Percentiles rank a stretch among this genome's conserved stretches.
phyloP scores from a whole-genome alignment of 2,329 filamentous ascomycete species.

The Chaetomiaceae sp. region DNA sequence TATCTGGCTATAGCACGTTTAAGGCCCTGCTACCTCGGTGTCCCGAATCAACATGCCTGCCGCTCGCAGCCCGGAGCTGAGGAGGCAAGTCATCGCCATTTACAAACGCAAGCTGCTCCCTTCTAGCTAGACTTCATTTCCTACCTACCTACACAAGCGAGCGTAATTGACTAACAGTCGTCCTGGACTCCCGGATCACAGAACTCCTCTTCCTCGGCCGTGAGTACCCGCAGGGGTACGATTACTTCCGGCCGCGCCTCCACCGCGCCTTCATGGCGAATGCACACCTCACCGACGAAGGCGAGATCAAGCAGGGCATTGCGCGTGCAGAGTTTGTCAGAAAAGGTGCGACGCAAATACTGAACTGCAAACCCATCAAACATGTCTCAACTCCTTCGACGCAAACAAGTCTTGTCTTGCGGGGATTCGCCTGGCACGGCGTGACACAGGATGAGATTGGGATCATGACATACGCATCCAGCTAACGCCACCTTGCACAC shows the following conservation, averaged over 20 bases:
- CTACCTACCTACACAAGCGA: not conserved
- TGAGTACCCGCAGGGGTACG: conserved; percentile 77
- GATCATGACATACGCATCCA: too few relatives aligned
- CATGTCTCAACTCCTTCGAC: too few relatives aligned
- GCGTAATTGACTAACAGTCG: not conserved
- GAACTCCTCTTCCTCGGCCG: conserved; percentile 79
- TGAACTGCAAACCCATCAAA: too few relatives aligned
- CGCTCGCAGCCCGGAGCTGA: conserved; percentile 50
- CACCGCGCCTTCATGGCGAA: conserved; percentile 82
- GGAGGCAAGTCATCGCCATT: conserved; percentile 72
- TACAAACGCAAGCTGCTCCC: conserved; percentile 67
- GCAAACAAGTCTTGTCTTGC: too few relatives aligned
- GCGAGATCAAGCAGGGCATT: conserved; percentile 69
- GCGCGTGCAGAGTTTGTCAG: conserved; percentile 79
- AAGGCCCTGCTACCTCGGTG: too few relatives aligned
- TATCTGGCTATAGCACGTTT: too few relatives aligned
- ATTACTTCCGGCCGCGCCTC: conserved; percentile 73
- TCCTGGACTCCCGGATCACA: conserved; percentile 34
- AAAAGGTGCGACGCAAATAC: conserved; percentile 64
- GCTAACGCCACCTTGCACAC: not conserved
- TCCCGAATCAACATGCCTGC: conserved; percentile 15
- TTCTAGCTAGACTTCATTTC: too few relatives aligned
- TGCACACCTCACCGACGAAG: conserved; percentile 61
- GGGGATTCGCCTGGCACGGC: too few relatives aligned
- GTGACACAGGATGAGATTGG: too few relatives aligned